Evolutionary conservation across 2,329 filamentous ascomycete species (phyloP), one percentile per base, ranked within the genome.

Genomic region (Fusarium newnesense): DNA sequence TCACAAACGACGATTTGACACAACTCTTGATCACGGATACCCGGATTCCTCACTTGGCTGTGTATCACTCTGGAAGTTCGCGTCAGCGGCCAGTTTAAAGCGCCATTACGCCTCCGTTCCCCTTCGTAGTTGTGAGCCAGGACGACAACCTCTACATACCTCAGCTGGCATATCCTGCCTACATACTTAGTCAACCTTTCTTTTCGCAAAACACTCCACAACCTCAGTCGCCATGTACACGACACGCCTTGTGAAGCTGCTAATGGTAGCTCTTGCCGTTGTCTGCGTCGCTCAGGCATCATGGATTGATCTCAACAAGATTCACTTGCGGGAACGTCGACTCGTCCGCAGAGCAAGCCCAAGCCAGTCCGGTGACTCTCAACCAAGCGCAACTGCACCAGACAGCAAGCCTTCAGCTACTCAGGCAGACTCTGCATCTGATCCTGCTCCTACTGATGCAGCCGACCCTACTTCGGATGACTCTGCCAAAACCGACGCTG

Each of bases 221-320:
- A 16, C 10, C 24, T 67, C 52, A 49, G 24, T 53, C 64, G 74
- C 60, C 63, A 90, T 90, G 88, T 85, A 85, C 77, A 80, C 84
- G 34, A 81, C 80, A 60, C 83, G 83, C 64, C 74, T 86, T 56
- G 67, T 88, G 39, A 82, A 85, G 76, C 78, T 89, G 67, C 79
- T 89, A 64, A 76, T 88, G 70, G 79, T 87, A 73, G 86, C 85
- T 47, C 80, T 89, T 58, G 86, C 86, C 47, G 77, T 87, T 65
- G 70, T 84, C 60, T 82, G 82, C 50, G 80, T 86, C 42, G 84
- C 84, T 49, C 85, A 88, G 75, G 87, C 82, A 58, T 78, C 80
- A 34, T 78, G 76, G 75, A 65, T 80, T 69, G 70, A 83, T 69
- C 30, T 67, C 40, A 67, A 72, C 65, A 50, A 82, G 70, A 40